Percentiles rank a stretch among this genome's conserved stretches.
These are phyloP conservation scores for Serendipita sp. DNA, from an alignment of 768 basidiomycete genomes.

Conservation along the genomic window DNA sequence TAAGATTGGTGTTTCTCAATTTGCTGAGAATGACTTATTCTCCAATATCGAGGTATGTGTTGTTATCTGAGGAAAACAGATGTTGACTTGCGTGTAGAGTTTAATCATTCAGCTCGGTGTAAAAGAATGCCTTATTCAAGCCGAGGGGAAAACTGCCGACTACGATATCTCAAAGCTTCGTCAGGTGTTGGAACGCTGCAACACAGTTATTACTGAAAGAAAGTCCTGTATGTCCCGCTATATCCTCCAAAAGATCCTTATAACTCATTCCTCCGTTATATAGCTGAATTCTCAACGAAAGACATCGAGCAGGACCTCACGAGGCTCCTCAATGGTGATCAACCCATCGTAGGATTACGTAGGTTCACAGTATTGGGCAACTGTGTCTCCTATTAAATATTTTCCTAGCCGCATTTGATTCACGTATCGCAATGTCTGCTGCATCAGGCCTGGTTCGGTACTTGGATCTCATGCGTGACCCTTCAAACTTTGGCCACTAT, in stretches of 20 bases:
- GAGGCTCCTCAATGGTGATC: constrained; percentile 40
- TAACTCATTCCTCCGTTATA: too few species aligned
- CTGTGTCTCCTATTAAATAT: constrained; percentile 9
- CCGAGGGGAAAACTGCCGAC: constrained; percentile 60
- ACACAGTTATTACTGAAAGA: constrained; percentile 77
- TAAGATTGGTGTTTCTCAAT: constrained; percentile 79
- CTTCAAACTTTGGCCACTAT: constrained; percentile 65
- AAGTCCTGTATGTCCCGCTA: constrained; percentile 49
- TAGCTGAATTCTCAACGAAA: constrained; percentile 73
- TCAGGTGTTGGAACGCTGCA: constrained; percentile 76
- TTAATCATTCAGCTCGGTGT: constrained; percentile 89
- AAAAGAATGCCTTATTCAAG: constrained; percentile 84
- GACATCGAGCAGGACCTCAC: constrained; percentile 69
- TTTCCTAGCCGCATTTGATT: constrained; percentile 54
- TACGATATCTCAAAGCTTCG: constrained; percentile 77
- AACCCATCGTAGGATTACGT: constrained; percentile 26
- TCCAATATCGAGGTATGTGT: constrained; percentile 78
- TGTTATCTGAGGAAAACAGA: background rate
- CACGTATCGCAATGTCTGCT: constrained; percentile 55
- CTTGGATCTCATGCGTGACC: constrained; percentile 60
- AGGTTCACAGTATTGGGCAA: constrained; percentile 28
- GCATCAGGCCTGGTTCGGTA: constrained; percentile 75
- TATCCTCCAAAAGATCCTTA: background rate
- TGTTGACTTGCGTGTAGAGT: constrained; percentile 34
- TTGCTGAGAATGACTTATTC: constrained; percentile 86